These are phyloP conservation scores for Emydomyces testavorans DNA, from an alignment of 2,329 filamentous ascomycete genomes.

Conservation along the genomic window DNA sequence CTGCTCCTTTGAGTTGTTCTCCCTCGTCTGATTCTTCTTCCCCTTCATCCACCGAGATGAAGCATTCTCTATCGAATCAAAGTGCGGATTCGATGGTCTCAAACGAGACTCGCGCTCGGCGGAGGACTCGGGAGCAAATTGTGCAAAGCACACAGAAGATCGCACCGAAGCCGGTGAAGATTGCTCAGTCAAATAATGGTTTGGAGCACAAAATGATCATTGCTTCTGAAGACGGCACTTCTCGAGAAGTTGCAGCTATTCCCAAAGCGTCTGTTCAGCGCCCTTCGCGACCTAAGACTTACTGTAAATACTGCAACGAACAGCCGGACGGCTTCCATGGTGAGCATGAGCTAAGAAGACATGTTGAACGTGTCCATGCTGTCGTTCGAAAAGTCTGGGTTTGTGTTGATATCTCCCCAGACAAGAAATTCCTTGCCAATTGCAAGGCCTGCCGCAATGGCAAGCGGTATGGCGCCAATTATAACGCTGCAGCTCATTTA, in stretches of 20 bases:
- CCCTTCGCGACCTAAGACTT: conserved; percentile 59
- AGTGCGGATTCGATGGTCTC: conserved; percentile 37
- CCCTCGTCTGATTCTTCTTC: conserved; percentile 28
- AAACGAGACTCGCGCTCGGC: conserved; percentile 35
- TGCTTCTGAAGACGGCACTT: conserved; percentile 42
- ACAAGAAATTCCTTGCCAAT: conserved; percentile 57
- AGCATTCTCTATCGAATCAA: conserved; percentile 38
- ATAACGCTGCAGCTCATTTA: conserved; percentile 87
- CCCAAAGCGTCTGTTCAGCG: conserved; percentile 49
- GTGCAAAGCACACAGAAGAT: conserved; percentile 40
- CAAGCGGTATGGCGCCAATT: conserved; percentile 82
- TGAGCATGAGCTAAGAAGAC: conserved; percentile 66
- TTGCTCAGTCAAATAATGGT: conserved; percentile 23
- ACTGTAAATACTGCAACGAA: conserved; percentile 58
- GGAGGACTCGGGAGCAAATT: conserved; percentile 40
- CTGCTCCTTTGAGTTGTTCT: conserved; percentile 12
- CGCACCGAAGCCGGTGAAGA: conserved; percentile 37
- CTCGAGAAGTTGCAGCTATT: conserved; percentile 45
- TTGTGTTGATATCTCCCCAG: conserved; percentile 47
- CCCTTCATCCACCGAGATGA: conserved; percentile 39
- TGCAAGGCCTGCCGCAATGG: conserved; percentile 70
- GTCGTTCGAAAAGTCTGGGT: conserved; percentile 50
- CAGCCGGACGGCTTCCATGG: conserved; percentile 71
- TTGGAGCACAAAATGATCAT: conserved; percentile 42
- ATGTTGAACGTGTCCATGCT: conserved; percentile 57